Base-by-base conservation (phyloP, 306 rosid species). In the Vigna reflexopilosa region DNA sequence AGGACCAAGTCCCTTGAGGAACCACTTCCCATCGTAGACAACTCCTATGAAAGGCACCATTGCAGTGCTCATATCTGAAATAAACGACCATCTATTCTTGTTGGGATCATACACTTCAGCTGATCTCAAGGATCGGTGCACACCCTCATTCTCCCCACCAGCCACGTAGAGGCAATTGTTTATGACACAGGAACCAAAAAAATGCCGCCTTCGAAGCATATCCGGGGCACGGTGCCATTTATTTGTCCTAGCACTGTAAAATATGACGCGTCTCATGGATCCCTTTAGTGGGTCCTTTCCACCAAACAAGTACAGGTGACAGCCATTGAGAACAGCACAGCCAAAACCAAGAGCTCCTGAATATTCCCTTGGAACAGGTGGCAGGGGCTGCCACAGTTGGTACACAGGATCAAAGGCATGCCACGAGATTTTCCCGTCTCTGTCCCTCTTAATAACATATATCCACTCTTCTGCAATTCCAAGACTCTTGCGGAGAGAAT, bases 161-260 rank as follows among this genome's bases (percentile, higher is more conserved):
- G 96, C 97, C 44, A 92, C 97, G 80, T 87, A 92, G 73, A 92
- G 74, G 83, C 97, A 92, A 80, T 92, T 92, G 83, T 90, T 92
- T 80, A 92, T 92, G 67, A 92, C 96, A 34, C 97, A 92, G 0
- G 90, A 90, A 56, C 96, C 97, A 80, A 90, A 92, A 55, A 92
- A 88, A 72, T 92, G 96, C 32, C 97, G 85, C 82, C 97, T 83
- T 6, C 96, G 92, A 77, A 90, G 97, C 97, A 92, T 92, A 73
- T 92, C 97, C 0, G 97, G 97, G 74, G 91, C 96, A 47, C 97
- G 97, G 82, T 92, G 92, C 97, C 97, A 92, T 85, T 92, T 92
- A 80, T 92, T 92, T 67, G 96, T 92, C 86, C 96, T 89, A 68
- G 93, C 93, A 78, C 76, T 90, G 62, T 92, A 92, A 83, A 87